Evolutionary conservation across 345 rosid species (phyloP), one percentile per base, ranked within the genome.

Genomic region (Erysimum cheiranthoides): DNA sequence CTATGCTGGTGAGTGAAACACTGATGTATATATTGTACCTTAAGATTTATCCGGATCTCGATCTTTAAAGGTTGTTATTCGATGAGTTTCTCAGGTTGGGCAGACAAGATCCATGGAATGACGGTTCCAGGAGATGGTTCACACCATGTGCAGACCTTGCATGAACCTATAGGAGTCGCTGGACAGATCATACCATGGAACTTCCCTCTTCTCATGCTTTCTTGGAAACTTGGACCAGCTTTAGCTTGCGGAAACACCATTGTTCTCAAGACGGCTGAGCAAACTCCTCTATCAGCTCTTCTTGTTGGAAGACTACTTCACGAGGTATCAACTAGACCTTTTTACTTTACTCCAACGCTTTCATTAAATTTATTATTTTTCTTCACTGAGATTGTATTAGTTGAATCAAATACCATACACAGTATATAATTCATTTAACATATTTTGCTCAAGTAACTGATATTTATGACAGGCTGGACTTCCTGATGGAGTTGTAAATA

Each of bases 171-270:
- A 49, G 98, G 98, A 64, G 98, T 94, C 61, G 95, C 86, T 9
- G 98, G 98, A 71, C 98, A 90, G 77, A 94, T 94, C 68, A 87
- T 92, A 73, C 98, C 98, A 2, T 92, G 97, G 98, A 94, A 94
- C 79, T 94, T 94, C 73, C 98, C 98, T 73, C 93, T 94, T 71
- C 74, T 94, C 64, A 90, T 94, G 91, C 87, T 74, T 74, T 80
- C 93, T 21, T 94, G 97, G 98, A 94, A 94, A 79, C 82, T 94
- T 63, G 98, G 90, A 49, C 93, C 98, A 27, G 96, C 98, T 56
- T 80, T 94, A 71, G 98, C 98, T 27, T 87, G 92, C 32, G 96
- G 98, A 66, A 94, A 94, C 86, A 88, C 96, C 10, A 10, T 88
- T 80, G 96, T 91, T 17, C 78, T 94, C 65, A 92, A 94, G 85